Conservation (phyloP, 345 rosid species). For the Dovyalis caffra region DNA sequence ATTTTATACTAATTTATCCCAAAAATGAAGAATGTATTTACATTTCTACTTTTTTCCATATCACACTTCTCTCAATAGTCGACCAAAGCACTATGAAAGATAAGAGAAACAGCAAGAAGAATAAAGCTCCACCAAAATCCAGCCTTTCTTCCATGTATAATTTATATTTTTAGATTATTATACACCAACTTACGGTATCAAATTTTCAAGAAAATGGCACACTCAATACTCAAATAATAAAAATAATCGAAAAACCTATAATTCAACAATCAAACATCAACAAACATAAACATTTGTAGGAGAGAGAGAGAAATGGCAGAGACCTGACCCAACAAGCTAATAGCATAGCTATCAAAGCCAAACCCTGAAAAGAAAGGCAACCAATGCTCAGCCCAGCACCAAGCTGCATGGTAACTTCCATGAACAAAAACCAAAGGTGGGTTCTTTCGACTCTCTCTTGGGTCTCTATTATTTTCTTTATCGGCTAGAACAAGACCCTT, state of each 20-base stretch:
- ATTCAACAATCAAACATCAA: not conserved
- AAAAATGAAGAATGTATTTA: not conserved
- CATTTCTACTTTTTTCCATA: not conserved
- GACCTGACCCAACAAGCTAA: constrained; percentile 75
- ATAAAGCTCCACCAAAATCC: not conserved
- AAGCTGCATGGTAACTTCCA: constrained; percentile 95
- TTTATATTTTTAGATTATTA: too few species aligned
- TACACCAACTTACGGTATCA: not conserved
- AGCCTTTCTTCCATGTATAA: too few species aligned
- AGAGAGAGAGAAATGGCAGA: not conserved
- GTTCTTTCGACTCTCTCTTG: constrained; percentile 11
- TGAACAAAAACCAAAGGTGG: constrained; percentile 83
- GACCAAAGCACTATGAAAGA: constrained; percentile 7
- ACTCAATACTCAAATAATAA: not conserved
- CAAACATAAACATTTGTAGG: not conserved
- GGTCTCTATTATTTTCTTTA: not conserved
- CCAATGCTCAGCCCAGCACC: constrained; percentile 99
- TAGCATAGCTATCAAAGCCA: constrained; percentile 80
- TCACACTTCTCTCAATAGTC: not conserved
- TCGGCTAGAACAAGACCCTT: constrained; percentile 15
- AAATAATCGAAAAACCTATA: not conserved
- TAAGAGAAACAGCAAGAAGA: not conserved
- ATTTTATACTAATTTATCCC: not conserved
- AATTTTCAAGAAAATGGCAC: not conserved
- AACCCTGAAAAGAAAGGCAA: constrained; percentile 71